Evolutionary conservation across 352 stramenopile genomes (phyloP), one percentile per base, ranked within the genome.

Genomic region (Phytopythium montanum): DNA sequence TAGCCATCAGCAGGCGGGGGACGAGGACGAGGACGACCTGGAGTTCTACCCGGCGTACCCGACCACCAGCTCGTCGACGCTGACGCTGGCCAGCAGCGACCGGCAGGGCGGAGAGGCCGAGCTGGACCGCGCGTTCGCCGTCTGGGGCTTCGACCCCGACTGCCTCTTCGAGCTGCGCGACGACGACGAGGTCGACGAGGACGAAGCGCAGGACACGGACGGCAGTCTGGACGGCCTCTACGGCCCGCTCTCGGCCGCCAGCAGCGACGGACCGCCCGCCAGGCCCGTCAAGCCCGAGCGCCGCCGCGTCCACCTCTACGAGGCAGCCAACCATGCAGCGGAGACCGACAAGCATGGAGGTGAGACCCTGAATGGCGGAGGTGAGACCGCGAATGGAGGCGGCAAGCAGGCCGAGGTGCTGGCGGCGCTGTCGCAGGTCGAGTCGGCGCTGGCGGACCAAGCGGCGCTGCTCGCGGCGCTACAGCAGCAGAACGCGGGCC

Each of bases 381-480:
- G 33, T 14, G 33, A 38, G 33, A 38, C 33, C 33, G 33, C 5
- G 9, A 3, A 8, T 6, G 16, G 9, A 7, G 19, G 39, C 42
- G 42, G 42, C 8, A 34, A 33, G 45, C 45, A 52, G 45, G 45
- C 45, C 26, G 45, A 52, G 25, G 53, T 63, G 21, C 59, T 61
- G 42, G 48, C 61, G 6, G 68, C 67, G 41, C 72, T 85, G 19
- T 57, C 66, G 18, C 68, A 84, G 50, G 75, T 86, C 5, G 70
- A 86, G 61, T 75, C 65, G 52, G 75, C 79, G 10, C 69, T 89
- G 39, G 79, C 75, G 9, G 72, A 79, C 59, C 75, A 89, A 58
- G 75, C 73, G 39, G 64, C 74, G 59, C 56, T 89, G 10, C 65
- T 89, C 2, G 73, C 59, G 21, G 55, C 62, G 50, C 63, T 65